A percentile compares a stretch with the other conserved stretches of the same genome.
phyloP scores from a whole-genome alignment of 805 yeast species.

The Brettanomyces naardenensis region DNA sequence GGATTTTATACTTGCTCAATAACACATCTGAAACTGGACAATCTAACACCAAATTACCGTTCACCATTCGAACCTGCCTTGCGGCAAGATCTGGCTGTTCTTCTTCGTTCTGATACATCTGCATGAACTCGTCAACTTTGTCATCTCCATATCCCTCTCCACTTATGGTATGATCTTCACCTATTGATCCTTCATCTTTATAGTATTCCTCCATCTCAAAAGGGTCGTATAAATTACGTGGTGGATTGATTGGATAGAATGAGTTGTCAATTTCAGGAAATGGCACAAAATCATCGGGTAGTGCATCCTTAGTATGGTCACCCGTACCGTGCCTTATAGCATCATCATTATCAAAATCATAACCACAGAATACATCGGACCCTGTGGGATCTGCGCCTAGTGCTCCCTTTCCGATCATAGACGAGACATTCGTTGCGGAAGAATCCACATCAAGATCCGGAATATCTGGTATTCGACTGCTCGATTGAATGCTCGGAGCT shows the following conservation, averaged over 20 bases:
- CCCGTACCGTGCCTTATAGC: not conserved
- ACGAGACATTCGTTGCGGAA: not conserved
- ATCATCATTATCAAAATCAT: slow-evolving; percentile 15
- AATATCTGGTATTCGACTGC: not conserved
- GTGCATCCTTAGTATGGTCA: slow-evolving; percentile 10
- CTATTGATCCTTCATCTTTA: slow-evolving; percentile 11
- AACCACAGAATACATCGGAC: slow-evolving; percentile 15
- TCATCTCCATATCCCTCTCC: slow-evolving; percentile 5
- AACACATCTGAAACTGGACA: slow-evolving; percentile 79
- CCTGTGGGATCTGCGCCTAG: no score
- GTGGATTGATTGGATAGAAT: slow-evolving; percentile 26
- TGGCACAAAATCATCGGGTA: slow-evolving; percentile 24
- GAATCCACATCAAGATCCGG: not conserved
- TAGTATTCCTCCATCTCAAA: slow-evolving; percentile 20
- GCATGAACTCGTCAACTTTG: slow-evolving; percentile 4
- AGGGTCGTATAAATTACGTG: slow-evolving; percentile 22
- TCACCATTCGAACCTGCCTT: slow-evolving; percentile 43
- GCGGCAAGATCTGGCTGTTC: slow-evolving; percentile 16
- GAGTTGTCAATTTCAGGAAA: slow-evolving; percentile 27
- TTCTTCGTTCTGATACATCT: not conserved
- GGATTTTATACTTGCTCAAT: slow-evolving; percentile 41
- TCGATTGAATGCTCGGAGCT: not conserved
- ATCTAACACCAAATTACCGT: slow-evolving; percentile 79
- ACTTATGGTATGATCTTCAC: slow-evolving; percentile 2
- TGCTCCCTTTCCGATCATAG: not conserved